Evolutionary conservation across 345 rosid genomes (phyloP), one percentile per base, ranked within the genome.

Genomic region (Melaleuca alternifolia): DNA sequence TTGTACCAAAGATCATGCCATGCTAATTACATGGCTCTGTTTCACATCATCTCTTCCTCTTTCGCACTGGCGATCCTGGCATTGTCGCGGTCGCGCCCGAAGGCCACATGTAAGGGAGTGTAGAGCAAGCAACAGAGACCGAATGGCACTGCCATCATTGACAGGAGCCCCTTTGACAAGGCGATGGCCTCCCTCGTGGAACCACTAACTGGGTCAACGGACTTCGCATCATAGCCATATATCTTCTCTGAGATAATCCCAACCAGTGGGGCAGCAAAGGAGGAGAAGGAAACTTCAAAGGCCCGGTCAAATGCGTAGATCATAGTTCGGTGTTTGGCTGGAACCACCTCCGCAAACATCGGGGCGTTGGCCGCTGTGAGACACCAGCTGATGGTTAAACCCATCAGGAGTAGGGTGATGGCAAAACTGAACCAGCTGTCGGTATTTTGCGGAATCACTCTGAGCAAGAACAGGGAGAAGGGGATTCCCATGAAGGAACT

Each of bases 401-500:
- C 99, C 99, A 96, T 97, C 85, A 93, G 59, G 85, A 96, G 86
- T 33, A 97, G 92, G 50, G 99, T 95, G 85, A 90, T 54, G 7
- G 94, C 94, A 50, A 89, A 97, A 51, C 90, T 88, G 85, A 65
- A 89, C 90, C 95, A 97, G 92, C 96, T 96, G 61, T 86, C 82
- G 6, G 93, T 92, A 41, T 91, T 92, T 81, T 94, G 99, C 48
- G 99, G 99, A 89, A 97, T 95, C 84, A 37, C 91, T 86, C 87
- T 93, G 44, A 97, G 98, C 20, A 97, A 96, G 86, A 94, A 88
- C 86, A 89, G 88, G 24, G 99, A 95, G 93, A 94, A 97, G 37
- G 99, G 99, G 52, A 97, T 96, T 83, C 99, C 99, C 99, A 96
- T 97, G 89, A 94, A 90, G 50, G 99, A 94, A 48, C 99, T 97